Evolutionary conservation across 1,284 basidiomycete species (phyloP).

Genomic region (Trametes hirsuta): DNA sequence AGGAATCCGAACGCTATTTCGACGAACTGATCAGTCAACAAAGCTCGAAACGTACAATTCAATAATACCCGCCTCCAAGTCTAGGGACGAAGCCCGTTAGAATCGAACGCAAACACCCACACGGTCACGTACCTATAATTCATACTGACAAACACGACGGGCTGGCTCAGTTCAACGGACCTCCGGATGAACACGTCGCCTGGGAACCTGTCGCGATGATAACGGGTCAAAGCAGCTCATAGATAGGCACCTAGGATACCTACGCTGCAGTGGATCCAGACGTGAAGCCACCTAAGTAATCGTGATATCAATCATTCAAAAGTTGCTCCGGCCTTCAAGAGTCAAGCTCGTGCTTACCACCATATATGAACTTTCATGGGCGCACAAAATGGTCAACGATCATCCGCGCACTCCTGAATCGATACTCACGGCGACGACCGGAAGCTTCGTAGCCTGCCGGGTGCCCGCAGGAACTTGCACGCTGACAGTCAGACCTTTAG

Average conservation of each 20-base stretch:
- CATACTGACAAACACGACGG: conserved; percentile 26
- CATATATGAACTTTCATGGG: neutral
- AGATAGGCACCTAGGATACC: neutral
- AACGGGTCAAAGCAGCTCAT: neutral
- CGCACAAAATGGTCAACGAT: neutral
- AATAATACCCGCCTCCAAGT: neutral
- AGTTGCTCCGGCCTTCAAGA: neutral
- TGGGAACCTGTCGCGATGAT: neutral
- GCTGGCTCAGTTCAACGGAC: conserved; percentile 40
- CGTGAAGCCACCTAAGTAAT: neutral
- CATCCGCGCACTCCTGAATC: neutral
- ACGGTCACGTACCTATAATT: conserved; percentile 18
- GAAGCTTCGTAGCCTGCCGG: conserved; percentile 44
- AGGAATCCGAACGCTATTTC: conserved; percentile 20
- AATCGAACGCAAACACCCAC: too few relatives aligned
- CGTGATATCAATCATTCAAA: neutral
- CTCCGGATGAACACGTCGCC: conserved; percentile 32
- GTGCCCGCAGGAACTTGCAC: conserved; percentile 49
- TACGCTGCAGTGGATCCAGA: neutral
- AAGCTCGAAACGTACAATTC: neutral
- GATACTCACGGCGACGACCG: conserved; percentile 52
- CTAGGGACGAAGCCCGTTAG: neutral
- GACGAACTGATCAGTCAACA: neutral
- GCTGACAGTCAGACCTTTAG: conserved; percentile 55
- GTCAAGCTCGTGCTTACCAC: neutral